Conservation (phyloP, 768 basidiomycete genomes). For the Galerina sulciceps region DNA sequence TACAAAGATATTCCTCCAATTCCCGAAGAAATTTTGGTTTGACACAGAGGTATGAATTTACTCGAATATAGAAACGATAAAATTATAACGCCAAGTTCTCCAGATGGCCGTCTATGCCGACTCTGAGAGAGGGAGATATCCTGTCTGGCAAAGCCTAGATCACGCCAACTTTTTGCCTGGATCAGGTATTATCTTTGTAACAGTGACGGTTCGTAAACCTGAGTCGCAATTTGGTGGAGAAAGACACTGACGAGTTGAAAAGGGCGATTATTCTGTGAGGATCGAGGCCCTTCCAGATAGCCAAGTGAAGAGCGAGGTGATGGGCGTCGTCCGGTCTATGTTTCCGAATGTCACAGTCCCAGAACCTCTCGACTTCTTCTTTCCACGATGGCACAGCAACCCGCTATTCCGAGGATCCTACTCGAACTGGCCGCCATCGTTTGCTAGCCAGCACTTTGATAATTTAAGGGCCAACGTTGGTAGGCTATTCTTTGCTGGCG, state of each 20-base stretch:
- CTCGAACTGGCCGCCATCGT: slow-evolving; percentile 72
- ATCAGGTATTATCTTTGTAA: slow-evolving; percentile 60
- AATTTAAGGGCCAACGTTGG: slow-evolving; percentile 60
- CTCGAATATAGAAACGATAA: not conserved
- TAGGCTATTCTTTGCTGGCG: slow-evolving; percentile 66
- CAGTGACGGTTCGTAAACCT: slow-evolving; percentile 42
- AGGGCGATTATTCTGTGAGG: slow-evolving; percentile 67
- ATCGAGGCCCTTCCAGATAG: slow-evolving; percentile 55
- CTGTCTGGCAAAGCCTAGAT: slow-evolving; percentile 72
- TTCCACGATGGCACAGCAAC: slow-evolving; percentile 58
- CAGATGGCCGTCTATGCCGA: slow-evolving; percentile 65
- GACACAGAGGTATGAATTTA: slow-evolving; percentile 35
- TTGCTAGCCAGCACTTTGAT: slow-evolving; percentile 53
- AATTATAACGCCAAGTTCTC: not conserved
- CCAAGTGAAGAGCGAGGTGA: slow-evolving; percentile 54
- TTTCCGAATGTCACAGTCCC: slow-evolving; percentile 59
- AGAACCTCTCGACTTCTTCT: slow-evolving; percentile 57
- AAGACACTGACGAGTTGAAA: not conserved
- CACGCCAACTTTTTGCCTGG: slow-evolving; percentile 60
- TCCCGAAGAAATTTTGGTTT: slow-evolving; percentile 62
- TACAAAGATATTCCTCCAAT: slow-evolving; percentile 72
- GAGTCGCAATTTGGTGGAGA: not conserved
- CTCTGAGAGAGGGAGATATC: slow-evolving; percentile 60
- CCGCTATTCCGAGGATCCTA: slow-evolving; percentile 63
- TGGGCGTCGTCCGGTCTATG: slow-evolving; percentile 63